A percentile compares a stretch with the other conserved stretches of the same genome.
Evolutionary conservation across 306 rosid genomes (phyloP).

Genomic region (Luffa aegyptiaca): DNA sequence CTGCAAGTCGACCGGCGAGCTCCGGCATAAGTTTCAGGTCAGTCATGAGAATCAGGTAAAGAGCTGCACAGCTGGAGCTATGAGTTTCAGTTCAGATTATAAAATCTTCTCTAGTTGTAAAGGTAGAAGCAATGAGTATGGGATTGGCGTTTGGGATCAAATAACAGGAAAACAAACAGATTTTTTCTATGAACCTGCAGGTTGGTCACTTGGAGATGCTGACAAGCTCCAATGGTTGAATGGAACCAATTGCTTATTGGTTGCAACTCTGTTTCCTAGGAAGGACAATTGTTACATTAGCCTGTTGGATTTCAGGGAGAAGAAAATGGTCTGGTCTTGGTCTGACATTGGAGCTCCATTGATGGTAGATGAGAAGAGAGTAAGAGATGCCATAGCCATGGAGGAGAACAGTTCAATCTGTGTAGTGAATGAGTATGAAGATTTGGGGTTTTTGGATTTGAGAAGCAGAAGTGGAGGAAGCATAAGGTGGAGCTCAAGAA

Average conservation of each 20-base stretch:
- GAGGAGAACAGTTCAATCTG: constrained; percentile 68
- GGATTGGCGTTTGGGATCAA: constrained; percentile 95
- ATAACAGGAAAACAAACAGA: constrained; percentile 69
- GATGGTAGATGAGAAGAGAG: constrained; percentile 61
- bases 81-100: constrained; percentile 64
- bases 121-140: constrained; percentile 87
- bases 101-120: constrained; percentile 78
- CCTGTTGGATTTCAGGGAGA: constrained; percentile 70
- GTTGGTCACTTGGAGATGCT: constrained; percentile 96
- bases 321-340: constrained; percentile 92
- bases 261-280: constrained; percentile 83
- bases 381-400: constrained; percentile 88
- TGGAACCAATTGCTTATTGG: constrained; percentile 64
- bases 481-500: constrained; percentile 87
- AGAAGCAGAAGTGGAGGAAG: constrained; percentile 48
- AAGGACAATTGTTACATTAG: constrained; percentile 89
- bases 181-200: constrained; percentile 74
- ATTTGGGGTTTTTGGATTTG: constrained; percentile 84
- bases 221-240: constrained; percentile 80
- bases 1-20: constrained; percentile 53
- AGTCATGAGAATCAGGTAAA: constrained; percentile 64
- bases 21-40: constrained; percentile 73
- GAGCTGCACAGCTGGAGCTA: constrained; percentile 92
- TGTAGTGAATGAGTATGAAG: constrained; percentile 89
- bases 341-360: constrained; percentile 61